Evolutionary conservation across 2,329 filamentous ascomycete species (phyloP), one percentile per base, ranked within the genome.

Genomic region (Leptosphaerulina australis): DNA sequence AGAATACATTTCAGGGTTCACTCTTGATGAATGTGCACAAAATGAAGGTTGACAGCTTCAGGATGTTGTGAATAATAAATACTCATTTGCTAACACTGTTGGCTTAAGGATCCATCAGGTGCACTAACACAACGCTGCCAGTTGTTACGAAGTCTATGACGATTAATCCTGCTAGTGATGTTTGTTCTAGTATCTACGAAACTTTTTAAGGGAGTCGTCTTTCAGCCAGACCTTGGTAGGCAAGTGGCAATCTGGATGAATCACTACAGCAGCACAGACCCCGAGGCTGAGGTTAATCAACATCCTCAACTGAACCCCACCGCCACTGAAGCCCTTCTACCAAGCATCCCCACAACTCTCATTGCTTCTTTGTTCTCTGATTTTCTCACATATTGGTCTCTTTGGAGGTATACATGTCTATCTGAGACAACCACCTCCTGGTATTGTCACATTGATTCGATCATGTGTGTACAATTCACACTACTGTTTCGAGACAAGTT

Each of bases 381-480:
- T 46, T 40, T 31, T 41, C 41, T 29, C 49, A 29, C 29, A 21
- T 26, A 24, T 36, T 28, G 33, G 33, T 51, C 44, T 51, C 44
- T 53, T 44, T 34, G 29, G 12, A 47, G 44, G 43, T 53, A 17
- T 22, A 41, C 15, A 44, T 44, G 30, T 20, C 58, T 55, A 37
- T 44, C 44, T 49, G 55, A 44, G 47, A 59, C 51, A 26, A 18
- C 31, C 34, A 30, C 36, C 22, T 26, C 26, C 34, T 33, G 51
- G 50, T 33, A 44, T 48, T 44, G 47, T 30, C 37, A 44, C 48
- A 44, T 47, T 26, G 55, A 36, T 59, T 63, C 39, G 62, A 71
- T 48, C 58, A 71, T 71, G 68, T 58, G 61, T 56, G 50, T 58
- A 60, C 62, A 55, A 64, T 31, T 60, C 43, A 63, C 64, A 62